phyloP scores from a whole-genome alignment of 208 protist genomes.

The Crithidia expoeki region DNA sequence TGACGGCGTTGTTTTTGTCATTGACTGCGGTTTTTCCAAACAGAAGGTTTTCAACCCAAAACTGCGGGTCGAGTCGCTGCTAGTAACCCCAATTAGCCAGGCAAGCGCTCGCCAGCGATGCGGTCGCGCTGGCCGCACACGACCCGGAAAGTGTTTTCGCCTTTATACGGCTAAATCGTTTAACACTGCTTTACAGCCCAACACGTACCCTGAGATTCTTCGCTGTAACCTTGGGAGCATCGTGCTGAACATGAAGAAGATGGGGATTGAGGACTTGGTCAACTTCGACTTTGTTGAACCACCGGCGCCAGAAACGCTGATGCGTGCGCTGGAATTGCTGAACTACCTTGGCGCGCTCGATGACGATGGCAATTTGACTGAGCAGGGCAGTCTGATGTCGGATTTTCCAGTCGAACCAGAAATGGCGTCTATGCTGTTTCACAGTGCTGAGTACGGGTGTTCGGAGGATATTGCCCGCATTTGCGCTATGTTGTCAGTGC shows the following conservation, averaged over 20 bases:
- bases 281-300: constrained; percentile 99
- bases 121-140: constrained; percentile 94
- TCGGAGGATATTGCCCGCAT: constrained; percentile 97
- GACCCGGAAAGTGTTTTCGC: constrained; percentile 97
- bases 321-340: constrained; percentile 94
- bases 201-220: constrained; percentile 97
- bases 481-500: constrained; percentile 96
- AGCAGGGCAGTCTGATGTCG: constrained; percentile 94
- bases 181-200: constrained; percentile 92
- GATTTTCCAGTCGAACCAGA: constrained; percentile 98
- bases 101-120: constrained; percentile 96
- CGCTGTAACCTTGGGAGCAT: constrained; percentile 97
- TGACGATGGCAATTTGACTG: constrained; percentile 97
- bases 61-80: constrained; percentile 96
- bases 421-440: constrained; percentile 97
- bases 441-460: constrained; percentile 94
- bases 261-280: constrained; percentile 98
- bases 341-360: constrained; percentile 97
- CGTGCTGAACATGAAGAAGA: constrained; percentile 97
- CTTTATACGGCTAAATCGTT: constrained; percentile 97
- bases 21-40: constrained; percentile 98
- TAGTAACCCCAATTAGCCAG: constrained; percentile 97
- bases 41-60: constrained; percentile 98
- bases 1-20: constrained; percentile 98
- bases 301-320: constrained; percentile 95